A percentile compares a stretch with the other conserved stretches of the same genome.
Conservation (phyloP, 2,329 filamentous ascomycete species). For the Nemania abortiva region DNA sequence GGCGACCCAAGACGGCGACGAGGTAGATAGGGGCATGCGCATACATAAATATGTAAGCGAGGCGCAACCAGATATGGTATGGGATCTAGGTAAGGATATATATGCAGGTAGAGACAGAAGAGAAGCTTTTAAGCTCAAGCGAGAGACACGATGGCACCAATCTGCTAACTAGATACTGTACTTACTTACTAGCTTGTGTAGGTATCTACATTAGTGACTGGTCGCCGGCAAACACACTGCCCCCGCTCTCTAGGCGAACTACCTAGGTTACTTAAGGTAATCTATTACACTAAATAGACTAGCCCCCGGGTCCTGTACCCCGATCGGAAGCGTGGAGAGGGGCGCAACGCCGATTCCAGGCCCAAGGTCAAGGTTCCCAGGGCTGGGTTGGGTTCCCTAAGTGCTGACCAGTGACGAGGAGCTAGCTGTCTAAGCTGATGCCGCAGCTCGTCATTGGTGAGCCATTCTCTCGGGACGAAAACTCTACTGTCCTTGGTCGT, state of each 20-base stretch:
- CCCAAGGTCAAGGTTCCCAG: constrained; percentile 33
- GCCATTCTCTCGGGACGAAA: constrained; percentile 38
- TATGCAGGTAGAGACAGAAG: constrained; percentile 8
- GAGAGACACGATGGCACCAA: constrained; percentile 34
- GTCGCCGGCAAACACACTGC: constrained; percentile 28
- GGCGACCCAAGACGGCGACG: constrained; percentile 27
- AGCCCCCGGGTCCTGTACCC: not conserved
- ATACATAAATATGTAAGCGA: constrained; percentile 3
- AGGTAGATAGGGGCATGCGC: constrained; percentile 18
- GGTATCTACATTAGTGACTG: constrained; percentile 1
- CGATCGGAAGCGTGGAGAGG: constrained; percentile 9
- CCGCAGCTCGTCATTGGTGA: constrained; percentile 39
- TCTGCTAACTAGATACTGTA: constrained; percentile 19
- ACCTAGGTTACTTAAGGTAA: not conserved
- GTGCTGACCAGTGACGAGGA: constrained; percentile 33
- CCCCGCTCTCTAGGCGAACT: not conserved
- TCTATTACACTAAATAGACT: not conserved
- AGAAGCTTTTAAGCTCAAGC: constrained; percentile 35
- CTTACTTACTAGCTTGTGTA: not conserved
- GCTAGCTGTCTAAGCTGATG: constrained; percentile 23
- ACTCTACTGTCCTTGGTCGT: constrained; percentile 20
- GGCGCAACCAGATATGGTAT: constrained; percentile 32
- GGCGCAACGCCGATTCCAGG: constrained; percentile 34
- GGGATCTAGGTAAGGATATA: too few relatives aligned
- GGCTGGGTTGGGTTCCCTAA: constrained; percentile 11